Base-by-base conservation (phyloP, 345 rosid species). In the Physaria fendleri region DNA sequence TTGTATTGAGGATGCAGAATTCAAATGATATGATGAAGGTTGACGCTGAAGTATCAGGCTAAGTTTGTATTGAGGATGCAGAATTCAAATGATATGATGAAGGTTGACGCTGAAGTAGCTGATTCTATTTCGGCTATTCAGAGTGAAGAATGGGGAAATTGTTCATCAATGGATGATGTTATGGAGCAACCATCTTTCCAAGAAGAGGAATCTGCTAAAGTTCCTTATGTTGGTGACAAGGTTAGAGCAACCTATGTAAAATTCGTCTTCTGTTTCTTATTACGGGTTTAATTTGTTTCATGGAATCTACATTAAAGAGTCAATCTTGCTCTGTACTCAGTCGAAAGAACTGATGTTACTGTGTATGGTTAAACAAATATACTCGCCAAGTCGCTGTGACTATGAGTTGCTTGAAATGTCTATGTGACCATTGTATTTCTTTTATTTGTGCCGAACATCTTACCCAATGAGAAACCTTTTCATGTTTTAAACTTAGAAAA, bases 211-310 rank as follows among this genome's bases (percentile, higher is more conserved):
- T 69, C 86, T 37, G 73, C 83, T 25, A 86, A 88, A 64, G 49
- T 80, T 53, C 85, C 92, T 5, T 89, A 81, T 49, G 88, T 93
- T 16, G 95, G 90, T 38, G 92, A 93, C 55, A 93, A 89, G 95
- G 97, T 67, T 65, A 8, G 79, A 46, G 22, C 44, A 14, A 20
- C n/a, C 11, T 32, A 32, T 3, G 4, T 10, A 12, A n/a, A 12
- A 33, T 12, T 33, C 6, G 5, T 20, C 34, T 22, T n/a, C 2
- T 57, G 20, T 21, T 11, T 34, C 15, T 4, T 5, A n/a, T 38
- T 32, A 9, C 4, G 33, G 11, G 38, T 52, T 38, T 41, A 18
- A 4, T 18, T 24, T 18, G 23, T 35, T 20, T 32, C 25, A 4
- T 8, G 22, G 62, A 8, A 18, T 48, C 22, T 18, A 20, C 21